These are phyloP conservation scores for Melastoma malabathricum DNA, from an alignment of 345 rosid genomes.

Conservation along the genomic window DNA sequence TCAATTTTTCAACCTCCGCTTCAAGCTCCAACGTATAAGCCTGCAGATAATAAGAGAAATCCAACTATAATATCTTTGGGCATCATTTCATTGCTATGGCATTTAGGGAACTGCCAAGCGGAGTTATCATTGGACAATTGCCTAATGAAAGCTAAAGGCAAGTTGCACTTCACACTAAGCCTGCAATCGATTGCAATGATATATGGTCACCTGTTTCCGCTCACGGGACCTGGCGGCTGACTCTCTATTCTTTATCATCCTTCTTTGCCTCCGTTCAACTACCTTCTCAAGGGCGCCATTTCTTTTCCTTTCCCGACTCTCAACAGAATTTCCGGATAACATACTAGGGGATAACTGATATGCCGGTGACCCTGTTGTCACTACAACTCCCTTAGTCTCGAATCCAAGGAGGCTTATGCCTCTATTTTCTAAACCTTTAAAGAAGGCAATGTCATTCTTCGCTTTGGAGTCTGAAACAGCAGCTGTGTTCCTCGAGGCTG, in stretches of 20 bases:
- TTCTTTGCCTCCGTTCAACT: constrained; percentile 87
- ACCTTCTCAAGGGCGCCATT: constrained; percentile 72
- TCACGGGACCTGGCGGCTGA: constrained; percentile 98
- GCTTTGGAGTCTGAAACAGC: too few species aligned
- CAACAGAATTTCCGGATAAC: constrained; percentile 36
- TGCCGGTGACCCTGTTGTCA: constrained; percentile 9
- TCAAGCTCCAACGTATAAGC: constrained; percentile 8
- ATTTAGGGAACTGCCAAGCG: too few species aligned
- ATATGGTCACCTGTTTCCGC: constrained; percentile 71
- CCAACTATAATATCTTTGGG: too few species aligned
- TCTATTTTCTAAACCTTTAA: not conserved
- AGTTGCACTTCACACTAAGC: too few species aligned
- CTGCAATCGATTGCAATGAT: not conserved
- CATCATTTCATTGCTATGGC: too few species aligned
- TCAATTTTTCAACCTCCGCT: constrained; percentile 7
- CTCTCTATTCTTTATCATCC: constrained; percentile 97
- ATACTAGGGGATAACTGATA: constrained; percentile 40
- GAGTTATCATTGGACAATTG: too few species aligned
- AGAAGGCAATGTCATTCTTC: too few species aligned
- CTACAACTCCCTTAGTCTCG: constrained; percentile 3
- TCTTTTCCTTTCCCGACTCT: constrained; percentile 62
- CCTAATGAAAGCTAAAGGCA: too few species aligned
- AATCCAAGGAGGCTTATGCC: constrained; percentile 1
- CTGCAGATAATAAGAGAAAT: constrained; percentile 2
- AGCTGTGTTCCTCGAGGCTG: too few species aligned